Base-by-base conservation (phyloP, 106 monocot genomes). In the Acorus calamus region DNA sequence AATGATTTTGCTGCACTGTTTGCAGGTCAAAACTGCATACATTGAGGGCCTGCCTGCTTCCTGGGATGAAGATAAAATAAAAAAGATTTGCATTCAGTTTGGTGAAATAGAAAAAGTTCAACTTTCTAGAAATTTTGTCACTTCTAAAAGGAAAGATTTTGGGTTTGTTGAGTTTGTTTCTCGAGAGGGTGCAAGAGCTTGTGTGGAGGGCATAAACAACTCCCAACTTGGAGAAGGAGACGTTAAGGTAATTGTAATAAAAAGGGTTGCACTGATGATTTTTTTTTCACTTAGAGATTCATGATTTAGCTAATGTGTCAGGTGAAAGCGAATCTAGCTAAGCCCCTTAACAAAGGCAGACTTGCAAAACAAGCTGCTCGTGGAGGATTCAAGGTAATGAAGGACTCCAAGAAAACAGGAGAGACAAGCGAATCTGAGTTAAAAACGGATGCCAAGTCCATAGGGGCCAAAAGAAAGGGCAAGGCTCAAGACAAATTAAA, bases 1-100 rank as follows among this genome's bases (percentile, higher is more conserved):
- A 28, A 28, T 28, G 42, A 47, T n/a, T n/a, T n/a, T n/a, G n/a
- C 0, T 28, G 28, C 28, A 28, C 49, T 44, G 14, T 54, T 46
- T 59, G 62, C 75, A 81, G 81, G 80, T 80, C 28, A 84, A 77
- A 77, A 80, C 77, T 64, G 80, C 80, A 52, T 77, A 71, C 59
- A 6, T 89, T 65, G 76, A 85, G 42, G 70, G 73, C 28, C 28
- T 89, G 67, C 81, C 84, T 53, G 6, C 7, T 10, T 76, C 67
- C 60, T 89, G 88, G 88, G 79, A 89, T 81, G 84, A 77, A 46
- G 52, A 61, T 11, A 79, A 81, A 74, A 65, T 89, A 41, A 76
- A 77, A 73, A 76, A 79, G 57, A 42, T 79, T 8, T 84, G 76
- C 53, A 59, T 79, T 45, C 60, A 70, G 59, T 82, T 76, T 68